A percentile compares a stretch with the other conserved stretches of the same genome.
phyloP scores from a whole-genome alignment of 2,329 filamentous ascomycete species.

The Anthostomella pinea region DNA sequence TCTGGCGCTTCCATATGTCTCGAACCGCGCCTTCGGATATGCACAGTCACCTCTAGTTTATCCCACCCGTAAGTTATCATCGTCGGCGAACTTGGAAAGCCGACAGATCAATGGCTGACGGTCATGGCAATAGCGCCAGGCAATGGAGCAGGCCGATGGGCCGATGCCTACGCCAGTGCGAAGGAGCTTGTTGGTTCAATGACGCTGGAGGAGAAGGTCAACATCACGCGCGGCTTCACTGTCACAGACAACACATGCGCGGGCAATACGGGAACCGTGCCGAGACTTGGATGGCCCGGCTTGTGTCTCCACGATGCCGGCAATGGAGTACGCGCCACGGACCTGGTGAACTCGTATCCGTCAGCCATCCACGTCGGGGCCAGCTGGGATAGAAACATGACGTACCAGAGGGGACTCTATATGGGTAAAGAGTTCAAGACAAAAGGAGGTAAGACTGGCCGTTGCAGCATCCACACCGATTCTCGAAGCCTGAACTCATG shows the following conservation, averaged over 20 bases:
- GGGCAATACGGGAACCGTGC: constrained; percentile 45
- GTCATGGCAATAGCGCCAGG: constrained; percentile 27
- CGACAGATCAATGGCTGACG: constrained; percentile 7
- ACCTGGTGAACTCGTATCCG: constrained; percentile 47
- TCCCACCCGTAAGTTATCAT: constrained; percentile 27
- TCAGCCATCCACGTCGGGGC: constrained; percentile 48
- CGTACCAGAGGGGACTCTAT: constrained; percentile 47
- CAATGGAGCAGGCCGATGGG: constrained; percentile 45
- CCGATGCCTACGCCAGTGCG: constrained; percentile 56
- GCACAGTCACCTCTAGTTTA: constrained; percentile 28
- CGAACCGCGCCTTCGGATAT: constrained; percentile 17
- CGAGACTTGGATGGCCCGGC: constrained; percentile 44
- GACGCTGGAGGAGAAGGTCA: constrained; percentile 64
- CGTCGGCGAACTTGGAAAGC: neutral
- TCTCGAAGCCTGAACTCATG: constrained; percentile 5
- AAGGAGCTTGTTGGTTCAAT: constrained; percentile 55
- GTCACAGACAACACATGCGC: constrained; percentile 48
- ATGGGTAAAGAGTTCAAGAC: constrained; percentile 57
- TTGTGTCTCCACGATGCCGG: constrained; percentile 50
- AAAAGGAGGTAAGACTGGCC: constrained; percentile 39
- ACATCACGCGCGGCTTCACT: constrained; percentile 42
- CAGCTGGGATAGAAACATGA: constrained; percentile 53
- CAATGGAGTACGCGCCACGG: constrained; percentile 47
- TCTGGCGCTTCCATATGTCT: constrained; percentile 13
- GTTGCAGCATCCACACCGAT: neutral